phyloP scores from a whole-genome alignment of 139 green algal species.

The Coelastrella sp. region DNA sequence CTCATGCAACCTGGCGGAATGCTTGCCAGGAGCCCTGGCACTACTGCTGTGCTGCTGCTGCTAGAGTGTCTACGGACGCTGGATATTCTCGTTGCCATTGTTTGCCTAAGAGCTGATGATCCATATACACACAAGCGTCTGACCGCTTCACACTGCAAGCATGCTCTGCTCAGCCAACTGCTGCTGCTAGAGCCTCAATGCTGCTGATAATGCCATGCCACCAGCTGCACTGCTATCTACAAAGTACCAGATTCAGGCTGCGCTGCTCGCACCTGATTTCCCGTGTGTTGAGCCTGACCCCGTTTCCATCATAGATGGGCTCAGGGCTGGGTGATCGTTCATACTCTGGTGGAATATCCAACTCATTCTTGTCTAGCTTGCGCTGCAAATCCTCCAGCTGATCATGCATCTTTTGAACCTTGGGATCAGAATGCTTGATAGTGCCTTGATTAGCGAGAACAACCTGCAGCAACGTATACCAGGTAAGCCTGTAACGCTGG shows the following conservation, averaged over 20 bases:
- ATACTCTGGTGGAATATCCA: constrained; percentile 63
- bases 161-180: no score
- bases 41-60: background rate
- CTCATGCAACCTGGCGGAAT: no score
- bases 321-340: constrained; percentile 92
- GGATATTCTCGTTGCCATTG: no score
- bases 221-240: no score
- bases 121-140: no score
- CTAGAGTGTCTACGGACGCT: no score
- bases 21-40: background rate
- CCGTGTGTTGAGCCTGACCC: constrained; percentile 92
- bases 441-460: background rate
- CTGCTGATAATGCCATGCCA: no score
- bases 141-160: no score
- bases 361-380: constrained; percentile 41
- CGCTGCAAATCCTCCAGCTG: constrained; percentile 62
- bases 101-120: no score
- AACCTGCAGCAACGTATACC: background rate
- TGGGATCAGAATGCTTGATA: constrained; percentile 55
- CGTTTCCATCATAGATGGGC: constrained; percentile 93
- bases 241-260: no score
- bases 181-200: no score
- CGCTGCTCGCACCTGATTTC: constrained; percentile 75
- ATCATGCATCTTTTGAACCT: constrained; percentile 61
- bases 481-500: no score